Conservation (phyloP, 352 stramenopile species). For the Sclerospora graminicola region DNA sequence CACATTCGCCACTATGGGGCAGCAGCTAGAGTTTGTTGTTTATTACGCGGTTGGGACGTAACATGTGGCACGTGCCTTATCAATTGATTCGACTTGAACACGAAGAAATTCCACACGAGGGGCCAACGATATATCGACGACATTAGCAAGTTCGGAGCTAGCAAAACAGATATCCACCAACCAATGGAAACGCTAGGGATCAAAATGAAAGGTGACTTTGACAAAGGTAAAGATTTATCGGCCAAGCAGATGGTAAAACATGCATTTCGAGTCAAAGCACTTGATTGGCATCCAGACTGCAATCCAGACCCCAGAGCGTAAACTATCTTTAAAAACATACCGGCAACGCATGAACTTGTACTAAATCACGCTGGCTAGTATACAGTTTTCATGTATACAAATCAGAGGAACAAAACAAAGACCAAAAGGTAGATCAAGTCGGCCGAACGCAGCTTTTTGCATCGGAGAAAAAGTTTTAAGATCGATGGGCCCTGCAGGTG, state of each 20-base stretch:
- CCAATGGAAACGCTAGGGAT: slow-evolving; percentile 21
- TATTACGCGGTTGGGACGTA: slow-evolving; percentile 52
- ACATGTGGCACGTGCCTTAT: slow-evolving; percentile 52
- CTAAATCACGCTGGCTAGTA: slow-evolving; percentile 11
- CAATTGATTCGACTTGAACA: slow-evolving; percentile 57
- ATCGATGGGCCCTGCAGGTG: no score
- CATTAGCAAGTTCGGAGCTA: slow-evolving; percentile 1
- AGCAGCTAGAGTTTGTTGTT: slow-evolving; percentile 60
- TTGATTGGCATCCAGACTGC: slow-evolving; percentile 91
- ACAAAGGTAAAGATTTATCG: slow-evolving; percentile 4
- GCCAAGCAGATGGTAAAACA: slow-evolving; percentile 30
- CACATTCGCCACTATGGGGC: slow-evolving; percentile 26
- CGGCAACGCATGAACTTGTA: slow-evolving; percentile 84
- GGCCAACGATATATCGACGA: slow-evolving; percentile 1
- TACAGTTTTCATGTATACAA: no score
- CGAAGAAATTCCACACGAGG: slow-evolving; percentile 23
- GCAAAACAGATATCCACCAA: slow-evolving; percentile 9
- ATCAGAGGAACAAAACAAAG: no score
- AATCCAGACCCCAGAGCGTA: slow-evolving; percentile 63
- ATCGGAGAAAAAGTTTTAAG: no score
- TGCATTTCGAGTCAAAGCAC: slow-evolving; percentile 55
- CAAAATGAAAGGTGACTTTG: neutral
- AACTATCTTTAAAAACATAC: slow-evolving; percentile 78
- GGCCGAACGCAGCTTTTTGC: no score
- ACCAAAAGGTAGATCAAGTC: no score